Percentiles rank a stretch among this genome's conserved stretches.
phyloP scores from a whole-genome alignment of 2,329 filamentous ascomycete genomes.

The Rhinocladiella mackenziei region DNA sequence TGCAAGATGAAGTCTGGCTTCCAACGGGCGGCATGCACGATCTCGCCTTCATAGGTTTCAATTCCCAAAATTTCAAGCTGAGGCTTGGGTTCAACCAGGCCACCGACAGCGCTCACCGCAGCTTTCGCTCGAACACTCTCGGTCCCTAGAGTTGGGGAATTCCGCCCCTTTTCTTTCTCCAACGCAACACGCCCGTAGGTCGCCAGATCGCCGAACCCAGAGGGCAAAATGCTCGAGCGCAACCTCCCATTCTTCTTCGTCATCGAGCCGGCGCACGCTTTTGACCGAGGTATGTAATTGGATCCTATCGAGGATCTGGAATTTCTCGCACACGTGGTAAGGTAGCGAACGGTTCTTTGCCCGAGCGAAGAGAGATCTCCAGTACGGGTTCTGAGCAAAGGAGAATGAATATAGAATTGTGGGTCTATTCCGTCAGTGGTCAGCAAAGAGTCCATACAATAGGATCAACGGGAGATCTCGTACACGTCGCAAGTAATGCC shows the following conservation, averaged over 20 bases:
- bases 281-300: conserved; percentile 57
- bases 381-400: conserved; percentile 51
- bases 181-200: conserved; percentile 45
- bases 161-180: conserved; percentile 42
- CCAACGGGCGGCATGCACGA: conserved; percentile 58
- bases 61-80: conserved; percentile 49
- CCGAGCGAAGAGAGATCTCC: conserved; percentile 50
- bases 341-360: conserved; percentile 51
- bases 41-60: conserved; percentile 52
- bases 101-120: conserved; percentile 54
- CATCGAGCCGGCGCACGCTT: conserved; percentile 50
- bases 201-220: conserved; percentile 53
- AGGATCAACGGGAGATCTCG: conserved; percentile 9
- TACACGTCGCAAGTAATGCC: conserved; percentile 56
- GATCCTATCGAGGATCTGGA: conserved; percentile 53
- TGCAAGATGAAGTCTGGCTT: conserved; percentile 46
- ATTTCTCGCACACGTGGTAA: conserved; percentile 53
- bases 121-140: conserved; percentile 54
- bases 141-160: conserved; percentile 48
- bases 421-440: conserved; percentile 40
- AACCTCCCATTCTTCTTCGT: conserved; percentile 54
- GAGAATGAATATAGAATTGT: conserved; percentile 55
- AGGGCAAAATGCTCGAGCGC: conserved; percentile 48
- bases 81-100: conserved; percentile 50
- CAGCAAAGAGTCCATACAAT: neutral